A percentile compares a stretch with the other conserved stretches of the same genome.
phyloP scores from a whole-genome alignment of 2,329 filamentous ascomycete genomes.

The Ceratocystis harringtonii region DNA sequence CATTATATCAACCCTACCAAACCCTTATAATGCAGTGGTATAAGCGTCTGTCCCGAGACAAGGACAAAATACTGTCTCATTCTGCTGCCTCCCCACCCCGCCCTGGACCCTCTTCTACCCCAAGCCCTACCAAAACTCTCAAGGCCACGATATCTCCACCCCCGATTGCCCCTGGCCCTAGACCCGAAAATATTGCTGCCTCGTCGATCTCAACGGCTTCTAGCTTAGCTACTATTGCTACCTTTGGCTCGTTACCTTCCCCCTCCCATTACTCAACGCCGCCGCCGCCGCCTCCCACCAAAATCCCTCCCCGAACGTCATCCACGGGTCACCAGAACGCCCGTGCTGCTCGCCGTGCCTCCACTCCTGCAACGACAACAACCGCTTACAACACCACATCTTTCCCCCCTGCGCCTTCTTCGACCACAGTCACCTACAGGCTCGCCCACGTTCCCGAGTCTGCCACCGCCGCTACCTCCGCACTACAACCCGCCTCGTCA shows the following conservation, averaged over 20 bases:
- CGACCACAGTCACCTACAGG: conserved; percentile 7
- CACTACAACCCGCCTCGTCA: conserved; percentile 3
- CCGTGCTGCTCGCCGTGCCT: neutral
- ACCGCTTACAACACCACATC: neutral
- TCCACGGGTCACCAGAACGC: conserved; percentile 7
- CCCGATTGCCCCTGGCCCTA: neutral
- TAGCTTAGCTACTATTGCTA: conserved; percentile 13
- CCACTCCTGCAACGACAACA: neutral
- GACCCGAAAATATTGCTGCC: neutral
- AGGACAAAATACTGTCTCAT: conserved; percentile 12
- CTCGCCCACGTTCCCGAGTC: conserved; percentile 15
- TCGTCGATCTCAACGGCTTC: conserved; percentile 10
- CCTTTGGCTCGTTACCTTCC: conserved; percentile 14
- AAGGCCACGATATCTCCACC: conserved; percentile 3
- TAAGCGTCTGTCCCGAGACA: conserved; percentile 17
- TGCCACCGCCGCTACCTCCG: neutral
- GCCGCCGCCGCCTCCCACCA: neutral
- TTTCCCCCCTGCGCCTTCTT: neutral
- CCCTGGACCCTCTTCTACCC: neutral
- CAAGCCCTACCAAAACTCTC: conserved; percentile 4
- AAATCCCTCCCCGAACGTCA: conserved; percentile 15
- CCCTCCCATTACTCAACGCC: conserved; percentile 3
- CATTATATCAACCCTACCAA: conserved; percentile 22
- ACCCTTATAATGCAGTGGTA: conserved; percentile 25
- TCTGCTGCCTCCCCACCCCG: neutral